Evolutionary conservation across 2,329 filamentous ascomycete species (phyloP).

Genomic region (Phyllosticta citriasiana): DNA sequence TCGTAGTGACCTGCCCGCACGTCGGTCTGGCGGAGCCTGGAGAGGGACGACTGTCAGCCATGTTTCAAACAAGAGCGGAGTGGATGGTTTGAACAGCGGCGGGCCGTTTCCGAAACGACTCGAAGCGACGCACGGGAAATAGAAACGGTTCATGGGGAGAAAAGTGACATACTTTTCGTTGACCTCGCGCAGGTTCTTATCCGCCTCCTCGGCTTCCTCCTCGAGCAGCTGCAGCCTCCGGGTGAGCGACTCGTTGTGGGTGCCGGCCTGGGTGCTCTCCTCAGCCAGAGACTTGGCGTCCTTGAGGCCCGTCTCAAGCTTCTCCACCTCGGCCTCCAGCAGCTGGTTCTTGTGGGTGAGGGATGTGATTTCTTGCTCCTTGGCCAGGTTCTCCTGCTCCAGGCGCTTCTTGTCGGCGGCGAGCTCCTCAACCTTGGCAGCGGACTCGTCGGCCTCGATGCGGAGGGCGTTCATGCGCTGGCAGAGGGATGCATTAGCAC

Average conservation of each 20-base stretch:
- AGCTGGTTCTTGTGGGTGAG: constrained; percentile 91
- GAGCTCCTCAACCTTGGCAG: constrained; percentile 75
- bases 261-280: constrained; percentile 71
- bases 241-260: constrained; percentile 84
- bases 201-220: constrained; percentile 93
- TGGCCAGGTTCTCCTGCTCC: constrained; percentile 89
- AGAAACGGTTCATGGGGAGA: constrained; percentile 11
- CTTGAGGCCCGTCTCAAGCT: constrained; percentile 74
- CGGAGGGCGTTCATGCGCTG: constrained; percentile 95
- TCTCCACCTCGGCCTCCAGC: constrained; percentile 84
- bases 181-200: constrained; percentile 91
- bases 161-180: constrained; percentile 81
- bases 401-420: constrained; percentile 77
- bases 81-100: not conserved
- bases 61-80: not conserved
- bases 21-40: constrained; percentile 93
- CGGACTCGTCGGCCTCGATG: constrained; percentile 80
- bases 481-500: constrained; percentile 7
- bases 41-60: constrained; percentile 2
- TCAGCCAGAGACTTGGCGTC: constrained; percentile 80
- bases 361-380: constrained; percentile 97
- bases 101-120: not conserved
- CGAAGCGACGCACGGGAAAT: constrained; percentile 3
- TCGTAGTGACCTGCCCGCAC: constrained; percentile 99
- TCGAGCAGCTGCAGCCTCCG: constrained; percentile 91